Evolutionary conservation across 2,329 filamentous ascomycete genomes (phyloP).

Genomic region (Blastomyces percursus): DNA sequence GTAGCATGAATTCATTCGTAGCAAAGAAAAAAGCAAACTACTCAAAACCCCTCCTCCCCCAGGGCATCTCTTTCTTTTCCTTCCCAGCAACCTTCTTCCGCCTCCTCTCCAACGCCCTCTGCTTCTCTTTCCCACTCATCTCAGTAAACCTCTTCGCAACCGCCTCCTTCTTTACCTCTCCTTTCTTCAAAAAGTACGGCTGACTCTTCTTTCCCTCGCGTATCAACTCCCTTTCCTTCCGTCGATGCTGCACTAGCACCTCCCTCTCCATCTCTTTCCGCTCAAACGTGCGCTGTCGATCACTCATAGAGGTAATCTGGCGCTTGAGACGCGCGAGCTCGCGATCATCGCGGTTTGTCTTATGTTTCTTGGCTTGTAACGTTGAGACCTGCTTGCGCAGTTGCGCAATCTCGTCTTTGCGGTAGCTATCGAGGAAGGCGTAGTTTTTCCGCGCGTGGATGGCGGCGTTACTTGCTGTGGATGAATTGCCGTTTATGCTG

Average conservation of each 20-base stretch:
- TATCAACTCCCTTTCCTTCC: constrained; percentile 72
- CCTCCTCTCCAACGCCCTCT: constrained; percentile 73
- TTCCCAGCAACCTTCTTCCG: constrained; percentile 79
- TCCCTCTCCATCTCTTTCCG: constrained; percentile 58
- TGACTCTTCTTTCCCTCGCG: constrained; percentile 66
- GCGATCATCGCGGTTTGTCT: constrained; percentile 54
- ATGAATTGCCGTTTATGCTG: constrained; percentile 21
- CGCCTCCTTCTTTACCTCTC: constrained; percentile 78
- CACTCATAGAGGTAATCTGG: constrained; percentile 66
- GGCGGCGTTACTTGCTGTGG: constrained; percentile 39
- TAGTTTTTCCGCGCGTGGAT: constrained; percentile 57
- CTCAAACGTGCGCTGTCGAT: constrained; percentile 58
- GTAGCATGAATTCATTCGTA: neutral
- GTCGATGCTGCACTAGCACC: constrained; percentile 63
- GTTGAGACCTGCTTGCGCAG: constrained; percentile 35
- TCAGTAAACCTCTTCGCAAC: constrained; percentile 67
- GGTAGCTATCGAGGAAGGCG: constrained; percentile 77
- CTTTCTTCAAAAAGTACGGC: constrained; percentile 87
- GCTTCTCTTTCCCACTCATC: constrained; percentile 76
- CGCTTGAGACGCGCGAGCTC: constrained; percentile 62
- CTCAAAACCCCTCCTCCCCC: constrained; percentile 37
- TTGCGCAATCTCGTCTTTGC: constrained; percentile 67
- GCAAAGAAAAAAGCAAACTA: neutral
- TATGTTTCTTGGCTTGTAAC: constrained; percentile 36
- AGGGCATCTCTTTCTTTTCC: constrained; percentile 69